Base-by-base conservation (phyloP, 1,284 basidiomycete species). In the Caloboletus inedulis region DNA sequence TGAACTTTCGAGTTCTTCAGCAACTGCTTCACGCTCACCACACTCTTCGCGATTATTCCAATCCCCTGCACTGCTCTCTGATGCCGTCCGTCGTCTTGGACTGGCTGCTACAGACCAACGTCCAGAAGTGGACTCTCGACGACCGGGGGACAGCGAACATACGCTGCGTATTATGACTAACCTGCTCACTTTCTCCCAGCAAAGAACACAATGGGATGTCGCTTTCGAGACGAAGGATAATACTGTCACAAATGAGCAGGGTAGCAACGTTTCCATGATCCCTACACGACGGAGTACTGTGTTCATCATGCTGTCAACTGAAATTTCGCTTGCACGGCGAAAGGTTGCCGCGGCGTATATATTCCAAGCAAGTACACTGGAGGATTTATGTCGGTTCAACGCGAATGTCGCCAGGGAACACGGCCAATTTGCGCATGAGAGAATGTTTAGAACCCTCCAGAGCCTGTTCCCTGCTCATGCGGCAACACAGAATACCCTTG, bases 121-220 rank as follows among this genome's bases (percentile, higher is more conserved):
- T 60, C 6, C 56, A 42, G 62, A 66, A 7, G 65, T 69, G 18
- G 79, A 81, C 43, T 57, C 66, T 7, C 72, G 75, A 47, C 76
- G 75, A 37, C 65, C 69, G 2, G 79, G 79, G 42, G 77, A 75
- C 41, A 67, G 65, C 13, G 73, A 80, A 49, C 79, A 81, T 58
- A 81, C 87, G 23, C 63, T 84, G 19, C 78, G 84, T 7, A 80
- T 87, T 56, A 87, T 89, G 85, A 86, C 85, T 4, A 87, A 86
- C 61, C 70, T 89, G 2, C 74, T 89, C 45, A 81, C 82, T 0
- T 78, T 82, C 59, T 78, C 81, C n/a, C 78, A 77, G 45, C 76
- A 77, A 27, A 77, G 75, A 50, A 48, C 63, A 6, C 65, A 68
- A 51, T 72, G 66, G 27, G 64, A 69, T 2, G 72, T 72, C 4